Base-by-base conservation (phyloP, 2,329 filamentous ascomycete genomes). In the Penicillium oxalicum region DNA sequence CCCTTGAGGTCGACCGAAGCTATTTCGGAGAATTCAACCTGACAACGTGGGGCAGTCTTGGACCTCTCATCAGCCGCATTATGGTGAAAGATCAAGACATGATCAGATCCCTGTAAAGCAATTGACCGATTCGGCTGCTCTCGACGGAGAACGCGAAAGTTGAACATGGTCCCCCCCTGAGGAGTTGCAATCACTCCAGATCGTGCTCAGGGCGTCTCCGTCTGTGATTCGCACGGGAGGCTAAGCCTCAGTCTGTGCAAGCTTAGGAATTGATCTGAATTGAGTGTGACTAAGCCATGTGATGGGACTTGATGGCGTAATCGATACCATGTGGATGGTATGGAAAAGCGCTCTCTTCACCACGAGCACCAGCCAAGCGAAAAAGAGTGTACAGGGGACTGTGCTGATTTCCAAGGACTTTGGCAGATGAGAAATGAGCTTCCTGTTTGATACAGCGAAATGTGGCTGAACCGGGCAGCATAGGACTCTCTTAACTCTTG, bases 61-160 rank as follows among this genome's bases (percentile, higher is more conserved):
- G 74, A 70, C 54, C 77, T 75, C 29, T 74, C 65, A 53, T 84
- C 84, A 66, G 81, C 79, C 41, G 81, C 74, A 66, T 80, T 89
- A 73, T 93, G 84, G 53, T 88, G 85, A 65, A 97, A 88, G 57
- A 95, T 85, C 59, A 97, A 78, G 63, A 85, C 86, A 69, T 95
- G 86, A 18, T 84, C 80, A 36, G 83, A 74, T 28, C 90, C 91
- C 34, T 86, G 85, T 57, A 97, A 84, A 56, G 89, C 89, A 67
- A 97, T 89, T 57, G 89, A 87, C 57, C 91, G 87, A 66, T 89
- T 83, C 58, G 89, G 89, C 64, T 88, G 82, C 65, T 96, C 90
- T 73, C 87, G 87, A 68, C 95, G 83, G 62, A 93, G 80, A 52
- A 95, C 82, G 62, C 86, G 85, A 71, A 89, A 86, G 49, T 59